These are phyloP conservation scores for Phialemonium atrogriseum DNA, from an alignment of 2,329 filamentous ascomycete species.

Conservation along the genomic window DNA sequence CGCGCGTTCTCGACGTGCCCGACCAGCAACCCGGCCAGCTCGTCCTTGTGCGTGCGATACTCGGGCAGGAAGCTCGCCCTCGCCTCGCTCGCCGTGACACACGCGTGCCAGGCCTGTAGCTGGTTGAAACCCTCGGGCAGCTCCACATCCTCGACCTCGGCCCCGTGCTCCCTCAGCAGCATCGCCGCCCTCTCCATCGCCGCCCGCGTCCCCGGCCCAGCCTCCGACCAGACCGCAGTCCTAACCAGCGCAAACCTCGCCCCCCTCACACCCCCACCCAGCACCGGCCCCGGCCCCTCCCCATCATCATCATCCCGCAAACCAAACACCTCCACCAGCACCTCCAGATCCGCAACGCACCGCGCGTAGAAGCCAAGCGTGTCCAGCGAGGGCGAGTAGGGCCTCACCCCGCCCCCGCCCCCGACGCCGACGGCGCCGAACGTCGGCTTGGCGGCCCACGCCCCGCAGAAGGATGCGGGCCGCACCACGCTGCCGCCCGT, in stretches of 20 bases:
- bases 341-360: conserved; percentile 46
- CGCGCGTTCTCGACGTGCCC: conserved; percentile 41
- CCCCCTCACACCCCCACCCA: conserved; percentile 29
- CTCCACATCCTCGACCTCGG: conserved; percentile 45
- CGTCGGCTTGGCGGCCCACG: conserved; percentile 59
- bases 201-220: conserved; percentile 31
- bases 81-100: conserved; percentile 43
- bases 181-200: conserved; percentile 32
- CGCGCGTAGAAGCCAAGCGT: conserved; percentile 55
- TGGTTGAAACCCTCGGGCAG: conserved; percentile 40
- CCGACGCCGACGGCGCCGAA: conserved; percentile 55
- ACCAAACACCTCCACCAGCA: conserved; percentile 45
- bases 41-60: conserved; percentile 36
- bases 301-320: conserved; percentile 38
- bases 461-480: conserved; percentile 56
- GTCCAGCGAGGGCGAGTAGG: conserved; percentile 51
- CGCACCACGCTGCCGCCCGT: conserved; percentile 57
- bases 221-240: conserved; percentile 42
- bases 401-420: conserved; percentile 51
- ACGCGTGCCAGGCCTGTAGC: conserved; percentile 42
- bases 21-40: conserved; percentile 35
- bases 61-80: conserved; percentile 44
- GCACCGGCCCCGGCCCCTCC: conserved; percentile 13
- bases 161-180: conserved; percentile 37
- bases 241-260: conserved; percentile 46